Conservation (phyloP, 441 rosid genomes). For the Manihot esculenta region DNA sequence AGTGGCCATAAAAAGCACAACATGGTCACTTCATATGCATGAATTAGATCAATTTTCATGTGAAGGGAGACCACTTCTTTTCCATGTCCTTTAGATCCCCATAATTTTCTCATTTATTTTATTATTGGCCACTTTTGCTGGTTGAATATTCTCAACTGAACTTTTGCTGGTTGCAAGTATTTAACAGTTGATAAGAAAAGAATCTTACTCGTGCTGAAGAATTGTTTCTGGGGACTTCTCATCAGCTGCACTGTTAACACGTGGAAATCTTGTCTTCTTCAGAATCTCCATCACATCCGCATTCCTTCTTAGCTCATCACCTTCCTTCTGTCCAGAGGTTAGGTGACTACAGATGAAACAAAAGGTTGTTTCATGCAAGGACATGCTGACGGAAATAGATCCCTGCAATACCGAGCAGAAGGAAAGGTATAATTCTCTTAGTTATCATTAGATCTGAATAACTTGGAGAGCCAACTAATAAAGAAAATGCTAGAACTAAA, state of each 20-base stretch:
- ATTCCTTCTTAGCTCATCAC: constrained; percentile 90
- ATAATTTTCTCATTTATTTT: background rate
- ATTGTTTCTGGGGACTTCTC: constrained; percentile 90
- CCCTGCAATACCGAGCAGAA: constrained; percentile 58
- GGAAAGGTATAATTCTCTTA: background rate
- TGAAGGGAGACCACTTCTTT: background rate
- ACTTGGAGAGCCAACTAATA: constrained; percentile 4
- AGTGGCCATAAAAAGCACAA: background rate
- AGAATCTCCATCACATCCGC: constrained; percentile 97
- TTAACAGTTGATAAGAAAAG: constrained; percentile 17
- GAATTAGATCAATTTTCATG: background rate
- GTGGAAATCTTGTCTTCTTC: constrained; percentile 87
- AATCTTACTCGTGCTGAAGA: constrained; percentile 85
- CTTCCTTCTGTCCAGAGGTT: constrained; percentile 97
- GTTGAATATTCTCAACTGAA: too few relatives aligned
- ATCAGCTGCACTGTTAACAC: constrained; percentile 52
- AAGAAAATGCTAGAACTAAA: constrained; percentile 1
- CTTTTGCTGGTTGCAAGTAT: constrained; percentile 1
- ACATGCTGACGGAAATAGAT: constrained; percentile 94
- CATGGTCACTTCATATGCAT: background rate
- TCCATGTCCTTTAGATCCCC: background rate
- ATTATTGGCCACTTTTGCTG: background rate
- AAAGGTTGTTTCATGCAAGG: constrained; percentile 90
- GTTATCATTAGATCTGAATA: constrained; percentile 17
- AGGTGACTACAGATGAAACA: constrained; percentile 93